Percentiles rank a stretch among this genome's conserved stretches.
Evolutionary conservation across 495 filamentous ascomycete species (phyloP).

Genomic region (Sabuloglossum arenarium): DNA sequence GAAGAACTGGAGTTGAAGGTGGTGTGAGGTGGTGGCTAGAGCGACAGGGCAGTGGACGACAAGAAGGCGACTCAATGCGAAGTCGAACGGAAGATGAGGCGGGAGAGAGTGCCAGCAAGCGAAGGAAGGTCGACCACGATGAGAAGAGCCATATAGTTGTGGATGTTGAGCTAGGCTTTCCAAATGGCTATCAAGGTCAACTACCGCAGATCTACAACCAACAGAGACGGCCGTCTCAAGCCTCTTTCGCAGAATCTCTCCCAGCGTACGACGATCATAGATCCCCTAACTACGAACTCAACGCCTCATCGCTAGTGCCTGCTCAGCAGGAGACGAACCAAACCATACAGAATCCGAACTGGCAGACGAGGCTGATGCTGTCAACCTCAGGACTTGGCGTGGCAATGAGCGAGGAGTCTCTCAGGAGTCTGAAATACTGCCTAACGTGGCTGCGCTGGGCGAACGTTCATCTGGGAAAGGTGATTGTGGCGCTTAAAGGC

Average conservation of each 20-base stretch:
- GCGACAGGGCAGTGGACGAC: conserved; percentile 16
- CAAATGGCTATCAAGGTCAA: conserved; percentile 6
- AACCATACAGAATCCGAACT: conserved; percentile 21
- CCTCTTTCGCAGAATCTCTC: conserved; percentile 40
- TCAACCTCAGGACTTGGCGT: conserved; percentile 68
- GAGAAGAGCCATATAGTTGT: conserved; percentile 14
- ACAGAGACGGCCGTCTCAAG: conserved; percentile 22
- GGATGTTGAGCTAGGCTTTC: conserved; percentile 21
- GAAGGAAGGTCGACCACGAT: conserved; percentile 33
- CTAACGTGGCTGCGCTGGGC: conserved; percentile 54
- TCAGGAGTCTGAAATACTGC: conserved; percentile 57
- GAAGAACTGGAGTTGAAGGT: conserved; percentile 66
- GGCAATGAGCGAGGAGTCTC: conserved; percentile 68
- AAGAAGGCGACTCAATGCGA: neutral
- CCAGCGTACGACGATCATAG: conserved; percentile 63
- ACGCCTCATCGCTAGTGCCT: neutral
- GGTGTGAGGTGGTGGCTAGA: conserved; percentile 58
- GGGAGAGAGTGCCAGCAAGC: conserved; percentile 34
- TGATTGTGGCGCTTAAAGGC: conserved; percentile 44
- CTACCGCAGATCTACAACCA: conserved; percentile 5
- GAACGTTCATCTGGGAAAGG: conserved; percentile 48
- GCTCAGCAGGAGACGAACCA: neutral
- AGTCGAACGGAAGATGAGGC: conserved; percentile 19
- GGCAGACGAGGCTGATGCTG: conserved; percentile 63
- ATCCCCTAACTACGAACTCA: conserved; percentile 48